Conservation (phyloP, 2,329 filamentous ascomycete species). For the Colletotrichum cordylinicola region DNA sequence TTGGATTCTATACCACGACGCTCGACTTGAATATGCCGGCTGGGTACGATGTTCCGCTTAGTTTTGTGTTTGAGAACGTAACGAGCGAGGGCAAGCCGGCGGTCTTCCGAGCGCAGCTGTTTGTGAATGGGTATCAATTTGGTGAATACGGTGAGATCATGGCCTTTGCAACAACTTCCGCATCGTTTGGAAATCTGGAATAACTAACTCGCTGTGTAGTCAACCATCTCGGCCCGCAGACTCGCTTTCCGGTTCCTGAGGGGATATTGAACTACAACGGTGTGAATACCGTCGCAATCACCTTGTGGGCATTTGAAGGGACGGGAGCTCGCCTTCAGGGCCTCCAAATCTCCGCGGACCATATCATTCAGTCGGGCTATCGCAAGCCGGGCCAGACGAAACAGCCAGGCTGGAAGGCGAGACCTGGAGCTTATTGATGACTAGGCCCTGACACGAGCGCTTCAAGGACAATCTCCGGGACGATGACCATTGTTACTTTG, state of each 20-base stretch:
- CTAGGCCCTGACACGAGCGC: not conserved
- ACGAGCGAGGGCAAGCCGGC: conserved; percentile 23
- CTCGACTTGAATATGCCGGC: conserved; percentile 61
- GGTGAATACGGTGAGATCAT: conserved; percentile 33
- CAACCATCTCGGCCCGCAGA: conserved; percentile 73
- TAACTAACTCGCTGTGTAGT: conserved; percentile 27
- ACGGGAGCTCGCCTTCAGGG: conserved; percentile 47
- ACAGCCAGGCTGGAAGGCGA: conserved; percentile 45
- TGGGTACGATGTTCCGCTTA: conserved; percentile 62
- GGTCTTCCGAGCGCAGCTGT: conserved; percentile 64
- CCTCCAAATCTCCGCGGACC: not conserved
- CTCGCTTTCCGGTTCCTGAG: conserved; percentile 69
- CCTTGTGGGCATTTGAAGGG: conserved; percentile 66
- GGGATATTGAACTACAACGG: conserved; percentile 73
- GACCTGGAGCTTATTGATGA: conserved; percentile 50
- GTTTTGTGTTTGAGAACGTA: conserved; percentile 55
- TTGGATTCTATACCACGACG: conserved; percentile 60
- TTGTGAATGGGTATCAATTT: conserved; percentile 75
- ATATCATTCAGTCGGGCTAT: conserved; percentile 37
- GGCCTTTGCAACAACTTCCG: too few relatives aligned
- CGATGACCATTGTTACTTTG: not conserved
- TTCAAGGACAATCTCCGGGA: not conserved
- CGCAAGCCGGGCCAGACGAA: conserved; percentile 43
- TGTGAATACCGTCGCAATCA: conserved; percentile 68
- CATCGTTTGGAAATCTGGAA: not conserved